A percentile compares a stretch with the other conserved stretches of the same genome.
Evolutionary conservation across 352 stramenopile species (phyloP).

Genomic region (Phytopythium sindhum): DNA sequence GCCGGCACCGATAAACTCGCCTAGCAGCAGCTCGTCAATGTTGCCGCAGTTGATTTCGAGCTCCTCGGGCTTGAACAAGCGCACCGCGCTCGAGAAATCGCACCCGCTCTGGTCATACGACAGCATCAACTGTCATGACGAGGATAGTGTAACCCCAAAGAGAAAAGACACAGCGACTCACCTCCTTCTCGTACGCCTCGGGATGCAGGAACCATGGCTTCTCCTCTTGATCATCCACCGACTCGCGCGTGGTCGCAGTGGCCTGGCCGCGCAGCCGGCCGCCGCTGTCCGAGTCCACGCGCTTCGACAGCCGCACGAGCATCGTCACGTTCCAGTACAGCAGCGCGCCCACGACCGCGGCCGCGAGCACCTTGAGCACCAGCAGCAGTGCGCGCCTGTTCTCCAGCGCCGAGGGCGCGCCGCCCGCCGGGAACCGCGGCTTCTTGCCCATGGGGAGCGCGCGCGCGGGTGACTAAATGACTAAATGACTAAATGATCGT

Average conservation of each 20-base stretch:
- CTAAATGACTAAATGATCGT: not conserved
- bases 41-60: constrained; percentile 72
- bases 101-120: constrained; percentile 39
- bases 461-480: not conserved
- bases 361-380: constrained; percentile 1
- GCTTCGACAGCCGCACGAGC: constrained; percentile 28
- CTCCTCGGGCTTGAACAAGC: constrained; percentile 48
- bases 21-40: constrained; percentile 44
- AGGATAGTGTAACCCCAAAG: no score
- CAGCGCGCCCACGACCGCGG: constrained; percentile 28
- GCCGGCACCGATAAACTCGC: constrained; percentile 57
- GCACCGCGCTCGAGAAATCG: constrained; percentile 59
- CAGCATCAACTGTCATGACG: not conserved
- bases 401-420: not conserved
- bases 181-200: constrained; percentile 37
- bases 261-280: constrained; percentile 10
- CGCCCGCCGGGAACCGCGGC: constrained; percentile 2
- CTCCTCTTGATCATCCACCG: constrained; percentile 9
- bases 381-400: not conserved
- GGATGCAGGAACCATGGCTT: constrained; percentile 53
- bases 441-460: not conserved
- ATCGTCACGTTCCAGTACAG: constrained; percentile 58
- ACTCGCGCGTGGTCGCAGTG: constrained; percentile 1
- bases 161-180: constrained; percentile 9
- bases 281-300: not conserved